These are phyloP conservation scores for Talaromyces sp. DNA, from an alignment of 2,329 filamentous ascomycete genomes.

Conservation along the genomic window DNA sequence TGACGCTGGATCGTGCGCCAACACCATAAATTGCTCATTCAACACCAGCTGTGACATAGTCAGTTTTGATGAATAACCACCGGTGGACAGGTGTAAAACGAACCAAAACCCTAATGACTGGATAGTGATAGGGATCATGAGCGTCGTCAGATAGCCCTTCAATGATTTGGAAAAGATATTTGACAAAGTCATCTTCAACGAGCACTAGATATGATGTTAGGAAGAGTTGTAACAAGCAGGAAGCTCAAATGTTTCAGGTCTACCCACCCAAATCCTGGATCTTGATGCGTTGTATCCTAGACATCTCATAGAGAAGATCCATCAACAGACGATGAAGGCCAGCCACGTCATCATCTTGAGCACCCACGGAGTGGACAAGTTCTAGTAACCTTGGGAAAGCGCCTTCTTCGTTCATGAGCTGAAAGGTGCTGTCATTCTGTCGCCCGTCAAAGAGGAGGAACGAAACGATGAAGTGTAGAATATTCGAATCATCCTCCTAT, in stretches of 20 bases:
- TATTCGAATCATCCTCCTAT: conserved; percentile 78
- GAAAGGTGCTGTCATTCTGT: conserved; percentile 72
- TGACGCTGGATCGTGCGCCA: conserved; percentile 55
- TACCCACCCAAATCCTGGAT: conserved; percentile 71
- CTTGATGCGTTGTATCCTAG: conserved; percentile 78
- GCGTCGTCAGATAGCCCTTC: conserved; percentile 83
- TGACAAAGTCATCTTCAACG: conserved; percentile 75
- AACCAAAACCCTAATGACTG: conserved; percentile 88
- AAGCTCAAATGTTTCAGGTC: neutral
- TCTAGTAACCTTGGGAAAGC: conserved; percentile 82
- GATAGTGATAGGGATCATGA: conserved; percentile 92
- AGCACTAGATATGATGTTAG: conserved; percentile 41
- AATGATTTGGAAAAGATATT: conserved; percentile 80
- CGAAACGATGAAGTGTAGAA: conserved; percentile 78
- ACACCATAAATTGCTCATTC: conserved; percentile 98
- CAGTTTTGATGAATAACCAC: neutral
- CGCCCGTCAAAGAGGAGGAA: conserved; percentile 86
- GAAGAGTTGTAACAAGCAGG: neutral
- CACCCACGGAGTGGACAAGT: conserved; percentile 65
- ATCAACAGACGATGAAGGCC: conserved; percentile 77
- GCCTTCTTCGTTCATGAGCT: conserved; percentile 81
- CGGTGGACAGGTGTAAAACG: conserved; percentile 34
- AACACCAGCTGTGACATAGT: conserved; percentile 69
- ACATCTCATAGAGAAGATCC: conserved; percentile 94
- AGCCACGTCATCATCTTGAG: conserved; percentile 52